Evolutionary conservation across 257 asterid species (phyloP).

Genomic region (Rauvolfia tetraphylla): DNA sequence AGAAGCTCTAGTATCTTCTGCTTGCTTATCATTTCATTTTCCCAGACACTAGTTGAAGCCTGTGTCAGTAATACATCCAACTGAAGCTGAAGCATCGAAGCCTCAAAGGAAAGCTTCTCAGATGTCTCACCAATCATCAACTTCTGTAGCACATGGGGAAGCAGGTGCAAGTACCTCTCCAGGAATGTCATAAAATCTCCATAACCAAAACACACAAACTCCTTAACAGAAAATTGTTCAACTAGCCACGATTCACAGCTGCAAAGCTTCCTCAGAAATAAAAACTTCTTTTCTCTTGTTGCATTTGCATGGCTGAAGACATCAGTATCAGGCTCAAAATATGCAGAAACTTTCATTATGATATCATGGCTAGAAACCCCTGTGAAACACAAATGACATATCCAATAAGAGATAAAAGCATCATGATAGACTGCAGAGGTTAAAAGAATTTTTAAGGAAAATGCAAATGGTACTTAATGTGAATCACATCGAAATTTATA

Average conservation of each 20-base stretch:
- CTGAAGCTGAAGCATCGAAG: conserved; percentile 65
- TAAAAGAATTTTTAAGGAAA: neutral
- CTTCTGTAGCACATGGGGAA: conserved; percentile 51
- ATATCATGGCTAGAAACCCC: conserved; percentile 63
- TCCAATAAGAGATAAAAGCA: conserved; percentile 5
- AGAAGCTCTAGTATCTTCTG: conserved; percentile 55
- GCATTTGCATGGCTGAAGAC: conserved; percentile 23
- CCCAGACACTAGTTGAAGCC: conserved; percentile 50
- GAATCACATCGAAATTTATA: neutral
- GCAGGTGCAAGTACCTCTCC: conserved; percentile 52
- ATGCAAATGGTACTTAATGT: neutral
- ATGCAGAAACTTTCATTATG: conserved; percentile 47
- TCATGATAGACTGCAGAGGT: neutral
- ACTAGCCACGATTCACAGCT: conserved; percentile 68
- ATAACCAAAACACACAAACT: conserved; percentile 74
- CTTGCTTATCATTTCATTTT: conserved; percentile 38
- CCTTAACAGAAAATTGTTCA: conserved; percentile 39
- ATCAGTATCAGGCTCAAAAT: conserved; percentile 47
- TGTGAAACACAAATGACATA: conserved; percentile 23
- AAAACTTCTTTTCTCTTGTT: conserved; percentile 36
- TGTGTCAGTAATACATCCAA: conserved; percentile 68
- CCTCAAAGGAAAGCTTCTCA: conserved; percentile 51
- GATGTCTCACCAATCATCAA: conserved; percentile 37
- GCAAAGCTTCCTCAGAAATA: conserved; percentile 57
- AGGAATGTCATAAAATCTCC: conserved; percentile 69